Conservation (phyloP, 192 early-diverging fungal genomes). For the Spinellus fusiger region DNA sequence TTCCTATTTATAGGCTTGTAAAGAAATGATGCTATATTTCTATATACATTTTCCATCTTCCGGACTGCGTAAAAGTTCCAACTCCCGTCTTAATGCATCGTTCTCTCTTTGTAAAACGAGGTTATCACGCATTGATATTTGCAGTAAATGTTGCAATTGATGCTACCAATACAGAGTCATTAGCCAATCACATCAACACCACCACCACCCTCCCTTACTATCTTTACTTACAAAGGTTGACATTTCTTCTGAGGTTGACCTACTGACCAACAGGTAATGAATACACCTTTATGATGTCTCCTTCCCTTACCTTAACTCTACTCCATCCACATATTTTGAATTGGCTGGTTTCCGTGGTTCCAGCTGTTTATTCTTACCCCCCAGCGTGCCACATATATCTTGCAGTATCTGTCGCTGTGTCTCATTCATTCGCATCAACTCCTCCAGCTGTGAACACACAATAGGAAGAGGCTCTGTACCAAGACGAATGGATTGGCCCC, state of each 20-base stretch:
- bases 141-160: constrained; percentile 11
- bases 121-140: constrained; percentile 12
- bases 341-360: background rate
- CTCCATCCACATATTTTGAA: background rate
- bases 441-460: constrained; percentile 8
- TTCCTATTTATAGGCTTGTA: background rate
- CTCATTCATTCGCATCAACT: constrained; percentile 18
- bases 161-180: background rate
- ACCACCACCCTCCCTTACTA: background rate
- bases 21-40: background rate
- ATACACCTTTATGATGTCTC: background rate
- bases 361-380: background rate
- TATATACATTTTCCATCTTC: background rate
- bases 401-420: constrained; percentile 12
- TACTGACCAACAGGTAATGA: background rate
- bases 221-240: too few species aligned
- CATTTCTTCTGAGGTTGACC: too few species aligned
- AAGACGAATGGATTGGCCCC: constrained; percentile 4
- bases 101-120: constrained; percentile 13
- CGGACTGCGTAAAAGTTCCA: constrained; percentile 7
- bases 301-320: background rate
- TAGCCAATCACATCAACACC: background rate
- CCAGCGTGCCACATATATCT: constrained; percentile 6
- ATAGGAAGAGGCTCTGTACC: background rate
- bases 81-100: constrained; percentile 13